Evolutionary conservation across 345 rosid species (phyloP).

Genomic region (Raphanus sativus): DNA sequence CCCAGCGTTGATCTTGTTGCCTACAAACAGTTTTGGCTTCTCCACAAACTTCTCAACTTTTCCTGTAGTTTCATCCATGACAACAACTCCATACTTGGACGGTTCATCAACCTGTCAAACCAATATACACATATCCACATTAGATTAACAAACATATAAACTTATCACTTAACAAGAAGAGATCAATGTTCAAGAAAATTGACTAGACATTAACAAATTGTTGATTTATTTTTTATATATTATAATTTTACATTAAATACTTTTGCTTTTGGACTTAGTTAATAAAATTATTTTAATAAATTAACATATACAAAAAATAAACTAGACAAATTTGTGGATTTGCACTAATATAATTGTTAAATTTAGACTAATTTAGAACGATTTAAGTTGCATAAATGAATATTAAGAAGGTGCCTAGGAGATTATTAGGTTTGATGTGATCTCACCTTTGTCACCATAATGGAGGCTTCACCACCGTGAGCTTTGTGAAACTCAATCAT

Average conservation of each 20-base stretch:
- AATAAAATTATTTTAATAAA: too few species aligned
- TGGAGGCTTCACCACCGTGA: constrained; percentile 99
- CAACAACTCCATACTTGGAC: constrained; percentile 97
- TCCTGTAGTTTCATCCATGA: constrained; percentile 85
- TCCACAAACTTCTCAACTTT: constrained; percentile 89
- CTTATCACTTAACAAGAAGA: not conserved
- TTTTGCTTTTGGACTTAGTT: not conserved
- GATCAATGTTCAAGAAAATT: too few species aligned
- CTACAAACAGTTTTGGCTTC: constrained; percentile 86
- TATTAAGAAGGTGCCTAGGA: not conserved
- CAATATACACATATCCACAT: not conserved
- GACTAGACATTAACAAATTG: too few species aligned
- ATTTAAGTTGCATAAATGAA: too few species aligned
- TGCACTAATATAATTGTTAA: not conserved
- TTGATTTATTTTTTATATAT: too few species aligned
- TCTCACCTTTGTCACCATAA: constrained; percentile 84
- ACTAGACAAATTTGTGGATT: not conserved
- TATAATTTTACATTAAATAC: too few species aligned
- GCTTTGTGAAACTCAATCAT: constrained; percentile 84
- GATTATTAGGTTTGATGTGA: not conserved
- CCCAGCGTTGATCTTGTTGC: constrained; percentile 98
- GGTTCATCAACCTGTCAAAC: constrained; percentile 86
- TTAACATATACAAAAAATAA: too few species aligned
- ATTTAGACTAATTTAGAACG: too few species aligned
- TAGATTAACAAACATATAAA: not conserved